A percentile compares a stretch with the other conserved stretches of the same genome.
phyloP scores from a whole-genome alignment of 345 rosid genomes.

The Trapa bicornis region DNA sequence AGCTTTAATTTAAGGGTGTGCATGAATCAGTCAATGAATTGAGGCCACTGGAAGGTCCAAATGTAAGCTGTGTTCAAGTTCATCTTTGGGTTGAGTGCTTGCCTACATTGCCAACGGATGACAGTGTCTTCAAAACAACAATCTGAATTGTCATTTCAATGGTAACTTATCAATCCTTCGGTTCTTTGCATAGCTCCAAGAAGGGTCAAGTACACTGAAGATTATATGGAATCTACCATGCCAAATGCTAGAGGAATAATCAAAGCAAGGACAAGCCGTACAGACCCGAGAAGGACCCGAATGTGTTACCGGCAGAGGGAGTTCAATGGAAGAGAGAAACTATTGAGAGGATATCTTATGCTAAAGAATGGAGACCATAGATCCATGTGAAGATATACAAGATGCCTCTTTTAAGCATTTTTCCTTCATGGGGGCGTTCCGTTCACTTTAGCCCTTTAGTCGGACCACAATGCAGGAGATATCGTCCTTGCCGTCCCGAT shows the following conservation, averaged over 20 bases:
- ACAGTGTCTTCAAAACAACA: neutral
- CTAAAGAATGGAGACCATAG: neutral
- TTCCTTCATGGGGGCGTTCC: neutral
- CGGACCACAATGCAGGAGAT: constrained; percentile 16
- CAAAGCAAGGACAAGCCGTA: constrained; percentile 7
- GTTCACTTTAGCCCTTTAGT: neutral
- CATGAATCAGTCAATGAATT: neutral
- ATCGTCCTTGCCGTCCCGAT: constrained; percentile 15
- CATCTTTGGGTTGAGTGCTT: no score
- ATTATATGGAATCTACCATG: constrained; percentile 4
- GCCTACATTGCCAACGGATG: no score
- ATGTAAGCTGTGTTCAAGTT: no score
- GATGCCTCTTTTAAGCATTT: neutral
- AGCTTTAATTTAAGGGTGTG: neutral
- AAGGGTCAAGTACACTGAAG: neutral
- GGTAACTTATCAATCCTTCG: neutral
- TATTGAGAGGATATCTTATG: neutral
- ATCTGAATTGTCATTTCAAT: neutral
- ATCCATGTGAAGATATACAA: constrained; percentile 2
- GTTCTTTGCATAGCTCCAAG: constrained; percentile 1
- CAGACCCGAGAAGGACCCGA: neutral
- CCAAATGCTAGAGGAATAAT: neutral
- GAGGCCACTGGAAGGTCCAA: neutral
- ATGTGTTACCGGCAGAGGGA: neutral
- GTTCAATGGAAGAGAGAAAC: neutral